Evolutionary conservation across 192 early-diverging fungal species (phyloP).

Genomic region (Podila epicladia): DNA sequence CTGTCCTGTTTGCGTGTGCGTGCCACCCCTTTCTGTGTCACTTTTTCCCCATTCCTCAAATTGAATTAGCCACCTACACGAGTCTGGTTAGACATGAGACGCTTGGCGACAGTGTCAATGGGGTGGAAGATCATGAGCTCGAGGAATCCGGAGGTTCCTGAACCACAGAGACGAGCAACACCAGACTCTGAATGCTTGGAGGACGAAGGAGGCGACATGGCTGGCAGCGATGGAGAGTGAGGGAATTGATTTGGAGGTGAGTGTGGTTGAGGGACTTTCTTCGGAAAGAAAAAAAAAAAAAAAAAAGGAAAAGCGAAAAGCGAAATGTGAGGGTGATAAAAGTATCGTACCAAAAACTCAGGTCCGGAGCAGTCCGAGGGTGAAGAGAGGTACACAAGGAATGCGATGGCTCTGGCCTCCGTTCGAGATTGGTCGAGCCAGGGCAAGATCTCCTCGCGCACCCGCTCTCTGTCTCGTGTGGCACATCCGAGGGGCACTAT

Average conservation of each 20-base stretch:
- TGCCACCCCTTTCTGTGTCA: not conserved
- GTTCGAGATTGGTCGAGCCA: too few relatives aligned
- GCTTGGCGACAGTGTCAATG: conserved; percentile 98
- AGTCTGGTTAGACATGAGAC: conserved; percentile 94
- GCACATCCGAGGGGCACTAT: not conserved
- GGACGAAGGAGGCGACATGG: conserved; percentile 56
- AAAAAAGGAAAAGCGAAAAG: too few relatives aligned
- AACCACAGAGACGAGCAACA: conserved; percentile 89
- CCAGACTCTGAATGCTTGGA: conserved; percentile 86
- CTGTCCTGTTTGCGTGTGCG: not conserved
- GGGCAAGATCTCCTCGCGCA: not conserved
- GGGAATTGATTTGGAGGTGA: conserved; percentile 2
- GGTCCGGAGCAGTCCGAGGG: too few relatives aligned
- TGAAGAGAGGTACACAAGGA: too few relatives aligned
- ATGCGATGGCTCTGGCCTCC: too few relatives aligned
- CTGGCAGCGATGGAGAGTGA: conserved; percentile 1
- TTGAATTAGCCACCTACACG: conserved; percentile 60
- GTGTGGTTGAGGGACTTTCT: conserved; percentile 2
- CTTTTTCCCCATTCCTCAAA: too few relatives aligned
- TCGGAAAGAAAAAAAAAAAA: not conserved
- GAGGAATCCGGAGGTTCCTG: conserved; percentile 91
- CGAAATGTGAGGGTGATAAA: too few relatives aligned
- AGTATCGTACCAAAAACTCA: too few relatives aligned
- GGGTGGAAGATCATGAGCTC: conserved; percentile 98
- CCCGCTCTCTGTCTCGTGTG: not conserved